Conservation (phyloP, 371 early-diverging fungal genomes). For the Sporodiniella umbellata region DNA sequence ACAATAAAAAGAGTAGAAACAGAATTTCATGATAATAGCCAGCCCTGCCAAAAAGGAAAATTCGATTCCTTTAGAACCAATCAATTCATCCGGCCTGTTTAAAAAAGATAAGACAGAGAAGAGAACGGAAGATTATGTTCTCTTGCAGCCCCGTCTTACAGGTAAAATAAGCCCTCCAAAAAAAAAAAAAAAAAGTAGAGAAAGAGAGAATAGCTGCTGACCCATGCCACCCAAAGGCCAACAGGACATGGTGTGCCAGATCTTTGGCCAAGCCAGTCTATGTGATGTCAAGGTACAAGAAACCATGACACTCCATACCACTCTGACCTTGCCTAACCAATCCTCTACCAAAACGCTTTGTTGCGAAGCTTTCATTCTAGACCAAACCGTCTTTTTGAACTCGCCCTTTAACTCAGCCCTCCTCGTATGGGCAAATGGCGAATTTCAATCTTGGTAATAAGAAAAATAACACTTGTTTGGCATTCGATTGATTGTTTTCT, state of each 20-base stretch:
- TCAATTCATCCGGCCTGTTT: conserved; percentile 11
- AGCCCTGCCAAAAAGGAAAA: conserved; percentile 38
- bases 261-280: conserved; percentile 30
- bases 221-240: too few species aligned
- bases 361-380: conserved; percentile 46
- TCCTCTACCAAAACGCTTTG: conserved; percentile 16
- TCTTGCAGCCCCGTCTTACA: conserved; percentile 11
- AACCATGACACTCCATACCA: conserved; percentile 27
- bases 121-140: conserved; percentile 13
- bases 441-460: conserved; percentile 43
- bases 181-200: not conserved
- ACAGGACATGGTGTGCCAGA: conserved; percentile 28
- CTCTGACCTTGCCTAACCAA: conserved; percentile 10
- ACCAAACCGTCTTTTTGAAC: conserved; percentile 40
- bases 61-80: conserved; percentile 40
- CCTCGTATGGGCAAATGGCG: conserved; percentile 38
- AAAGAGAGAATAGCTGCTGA: not conserved
- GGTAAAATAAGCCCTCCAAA: too few species aligned
- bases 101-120: not conserved
- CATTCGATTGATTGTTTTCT: not conserved
- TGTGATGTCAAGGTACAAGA: conserved; percentile 26
- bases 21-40: conserved; percentile 46
- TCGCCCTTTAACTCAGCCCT: conserved; percentile 28
- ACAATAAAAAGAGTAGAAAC: conserved; percentile 29
- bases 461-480: not conserved